These are phyloP conservation scores for Dendrostoma leiphaemia DNA, from an alignment of 2,329 filamentous ascomycete species.

Conservation along the genomic window DNA sequence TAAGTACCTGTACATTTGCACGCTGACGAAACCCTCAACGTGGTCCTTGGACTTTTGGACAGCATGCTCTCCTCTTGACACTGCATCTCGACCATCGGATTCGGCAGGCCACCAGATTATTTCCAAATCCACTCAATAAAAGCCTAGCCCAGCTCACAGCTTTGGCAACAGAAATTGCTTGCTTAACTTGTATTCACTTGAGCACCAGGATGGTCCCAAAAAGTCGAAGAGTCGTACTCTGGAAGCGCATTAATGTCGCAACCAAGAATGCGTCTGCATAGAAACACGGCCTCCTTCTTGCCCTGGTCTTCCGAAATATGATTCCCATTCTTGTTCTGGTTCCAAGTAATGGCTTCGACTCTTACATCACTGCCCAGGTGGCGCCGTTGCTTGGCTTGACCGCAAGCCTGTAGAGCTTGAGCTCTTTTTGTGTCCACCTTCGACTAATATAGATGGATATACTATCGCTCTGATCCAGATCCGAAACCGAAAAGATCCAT, in stretches of 20 bases:
- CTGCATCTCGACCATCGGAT: no score
- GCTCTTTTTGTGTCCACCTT: constrained; percentile 3
- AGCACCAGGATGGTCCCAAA: no score
- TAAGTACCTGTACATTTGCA: no score
- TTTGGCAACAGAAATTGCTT: no score
- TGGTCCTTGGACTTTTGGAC: no score
- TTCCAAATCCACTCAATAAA: no score
- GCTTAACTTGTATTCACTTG: no score
- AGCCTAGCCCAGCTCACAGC: no score
- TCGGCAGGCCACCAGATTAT: no score
- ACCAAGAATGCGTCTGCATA: background rate
- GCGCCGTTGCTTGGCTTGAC: background rate
- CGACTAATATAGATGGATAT: constrained; percentile 4
- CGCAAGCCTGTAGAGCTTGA: constrained; percentile 7
- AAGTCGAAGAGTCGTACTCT: background rate
- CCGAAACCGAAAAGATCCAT: background rate
- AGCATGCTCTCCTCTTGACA: no score
- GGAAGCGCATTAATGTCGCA: constrained; percentile 1
- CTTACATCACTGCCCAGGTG: background rate
- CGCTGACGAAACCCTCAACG: no score
- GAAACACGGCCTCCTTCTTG: background rate
- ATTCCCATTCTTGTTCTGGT: background rate
- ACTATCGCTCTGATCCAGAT: background rate
- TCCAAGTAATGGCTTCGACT: background rate
- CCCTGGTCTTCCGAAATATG: background rate